These are phyloP conservation scores for Debaryomyces subglobosus DNA, from an alignment of 1,139 yeast species.

Conservation along the genomic window DNA sequence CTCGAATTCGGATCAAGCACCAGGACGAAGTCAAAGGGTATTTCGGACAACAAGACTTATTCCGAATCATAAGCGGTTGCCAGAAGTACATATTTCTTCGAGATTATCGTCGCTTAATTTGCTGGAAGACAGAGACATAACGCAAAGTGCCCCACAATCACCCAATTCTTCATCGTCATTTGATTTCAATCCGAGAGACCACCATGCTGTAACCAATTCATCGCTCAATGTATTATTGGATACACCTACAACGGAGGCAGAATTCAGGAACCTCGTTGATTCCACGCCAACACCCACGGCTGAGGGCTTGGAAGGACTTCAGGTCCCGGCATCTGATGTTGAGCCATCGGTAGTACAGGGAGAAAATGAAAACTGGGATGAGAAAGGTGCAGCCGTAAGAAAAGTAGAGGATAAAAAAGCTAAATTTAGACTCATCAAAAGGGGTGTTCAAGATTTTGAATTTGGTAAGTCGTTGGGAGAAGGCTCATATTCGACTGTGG, in stretches of 20 bases:
- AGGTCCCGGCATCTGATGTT: neutral
- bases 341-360: neutral
- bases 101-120: constrained; percentile 31
- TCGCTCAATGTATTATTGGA: constrained; percentile 43
- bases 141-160: constrained; percentile 35
- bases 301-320: neutral
- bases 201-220: constrained; percentile 31
- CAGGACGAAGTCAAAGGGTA: neutral
- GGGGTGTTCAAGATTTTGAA: constrained; percentile 81
- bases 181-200: constrained; percentile 30
- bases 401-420: constrained; percentile 23
- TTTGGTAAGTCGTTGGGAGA: constrained; percentile 90
- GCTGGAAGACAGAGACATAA: constrained; percentile 18
- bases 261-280: constrained; percentile 17
- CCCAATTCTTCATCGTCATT: constrained; percentile 31
- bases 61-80: constrained; percentile 10
- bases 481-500: constrained; percentile 95
- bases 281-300: constrained; percentile 2
- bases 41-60: constrained; percentile 3
- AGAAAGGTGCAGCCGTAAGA: constrained; percentile 43
- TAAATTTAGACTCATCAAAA: constrained; percentile 39
- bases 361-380: constrained; percentile 32
- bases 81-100: constrained; percentile 34
- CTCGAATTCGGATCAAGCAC: constrained; percentile 16
- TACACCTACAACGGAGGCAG: constrained; percentile 28